Conservation (phyloP, 2,329 filamentous ascomycete species). For the Ceratocystis diversiconidia region DNA sequence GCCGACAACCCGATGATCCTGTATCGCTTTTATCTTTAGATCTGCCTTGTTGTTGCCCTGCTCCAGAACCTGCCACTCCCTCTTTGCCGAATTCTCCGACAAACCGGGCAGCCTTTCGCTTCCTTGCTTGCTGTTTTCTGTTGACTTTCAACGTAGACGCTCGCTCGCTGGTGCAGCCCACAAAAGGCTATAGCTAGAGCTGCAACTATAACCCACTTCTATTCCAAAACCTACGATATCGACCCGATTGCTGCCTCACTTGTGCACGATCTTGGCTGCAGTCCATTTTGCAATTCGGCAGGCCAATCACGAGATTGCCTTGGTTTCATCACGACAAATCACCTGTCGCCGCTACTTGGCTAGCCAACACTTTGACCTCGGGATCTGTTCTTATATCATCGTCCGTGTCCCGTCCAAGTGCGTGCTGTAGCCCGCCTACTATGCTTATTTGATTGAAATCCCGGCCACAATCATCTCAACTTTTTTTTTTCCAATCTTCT, state of each 20-base stretch:
- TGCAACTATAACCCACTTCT: not conserved
- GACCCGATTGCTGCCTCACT: not conserved
- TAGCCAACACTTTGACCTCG: not conserved
- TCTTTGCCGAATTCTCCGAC: not conserved
- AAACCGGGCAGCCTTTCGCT: not conserved
- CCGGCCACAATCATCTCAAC: not conserved
- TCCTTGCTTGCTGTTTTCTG: not conserved
- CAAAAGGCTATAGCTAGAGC: not conserved
- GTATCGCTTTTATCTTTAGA: not conserved
- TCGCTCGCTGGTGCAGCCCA: not conserved
- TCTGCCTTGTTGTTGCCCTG: not conserved
- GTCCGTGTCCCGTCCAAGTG: not conserved
- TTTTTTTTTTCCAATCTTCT: conserved; percentile 1
- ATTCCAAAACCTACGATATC: not conserved
- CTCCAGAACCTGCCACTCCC: not conserved
- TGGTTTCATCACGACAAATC: not conserved
- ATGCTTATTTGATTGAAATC: not conserved
- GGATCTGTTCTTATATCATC: not conserved
- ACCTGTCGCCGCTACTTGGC: not conserved
- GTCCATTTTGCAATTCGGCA: not conserved
- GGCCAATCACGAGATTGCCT: not conserved
- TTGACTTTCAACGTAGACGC: not conserved
- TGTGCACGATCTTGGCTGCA: not conserved
- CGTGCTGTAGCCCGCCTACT: not conserved
- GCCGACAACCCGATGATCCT: not conserved